A percentile compares a stretch with the other conserved stretches of the same genome.
Evolutionary conservation across 225 moss, liverwort and hornwort species (phyloP).

Genomic region (Sphagnum tenellum): DNA sequence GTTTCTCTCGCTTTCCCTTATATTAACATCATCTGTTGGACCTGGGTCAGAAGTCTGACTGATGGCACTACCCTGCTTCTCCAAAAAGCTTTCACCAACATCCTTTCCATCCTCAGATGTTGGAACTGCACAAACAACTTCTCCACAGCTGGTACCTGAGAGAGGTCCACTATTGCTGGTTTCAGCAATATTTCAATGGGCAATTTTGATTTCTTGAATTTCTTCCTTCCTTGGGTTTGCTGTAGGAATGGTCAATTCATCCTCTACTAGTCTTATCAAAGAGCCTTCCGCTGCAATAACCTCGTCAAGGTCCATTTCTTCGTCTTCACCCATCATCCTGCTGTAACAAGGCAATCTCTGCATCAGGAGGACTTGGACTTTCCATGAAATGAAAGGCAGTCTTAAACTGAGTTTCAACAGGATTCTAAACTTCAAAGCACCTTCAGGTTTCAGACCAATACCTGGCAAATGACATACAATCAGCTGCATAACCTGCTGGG

Average conservation of each 20-base stretch:
- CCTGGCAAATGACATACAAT: neutral
- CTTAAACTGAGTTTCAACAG: neutral
- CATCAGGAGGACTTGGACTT: no score
- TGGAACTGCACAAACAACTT: neutral
- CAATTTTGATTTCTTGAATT: slow-evolving; percentile 10
- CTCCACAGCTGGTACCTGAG: neutral
- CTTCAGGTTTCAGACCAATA: no score
- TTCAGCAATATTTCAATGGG: slow-evolving; percentile 9
- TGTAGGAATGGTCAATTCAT: slow-evolving; percentile 15
- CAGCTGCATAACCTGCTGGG: neutral
- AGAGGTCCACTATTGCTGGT: neutral
- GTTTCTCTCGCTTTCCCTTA: neutral
- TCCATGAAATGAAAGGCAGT: no score
- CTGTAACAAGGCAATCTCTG: neutral
- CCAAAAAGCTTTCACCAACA: neutral
- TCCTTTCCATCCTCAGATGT: slow-evolving; percentile 10
- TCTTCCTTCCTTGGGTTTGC: slow-evolving; percentile 37
- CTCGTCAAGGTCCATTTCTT: slow-evolving; percentile 1
- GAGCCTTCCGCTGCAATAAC: slow-evolving; percentile 28
- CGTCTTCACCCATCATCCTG: slow-evolving; percentile 37
- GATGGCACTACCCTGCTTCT: slow-evolving; percentile 6
- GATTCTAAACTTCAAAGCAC: neutral
- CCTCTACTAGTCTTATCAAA: slow-evolving; percentile 26
- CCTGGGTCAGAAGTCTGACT: no score
- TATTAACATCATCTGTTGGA: neutral